Conservation (phyloP, 768 basidiomycete genomes). For the Naganishia onofrii region DNA sequence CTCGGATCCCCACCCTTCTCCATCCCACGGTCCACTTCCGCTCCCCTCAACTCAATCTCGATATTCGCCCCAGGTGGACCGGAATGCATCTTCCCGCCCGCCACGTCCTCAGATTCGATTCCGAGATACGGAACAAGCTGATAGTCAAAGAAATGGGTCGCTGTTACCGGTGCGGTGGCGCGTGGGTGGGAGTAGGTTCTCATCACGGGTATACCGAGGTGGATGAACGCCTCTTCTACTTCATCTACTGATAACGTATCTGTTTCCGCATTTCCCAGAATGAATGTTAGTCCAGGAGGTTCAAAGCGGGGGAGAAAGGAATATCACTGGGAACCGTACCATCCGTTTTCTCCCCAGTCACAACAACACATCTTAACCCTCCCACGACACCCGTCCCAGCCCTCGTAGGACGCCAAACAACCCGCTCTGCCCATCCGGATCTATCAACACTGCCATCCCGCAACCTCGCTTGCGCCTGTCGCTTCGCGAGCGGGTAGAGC, state of each 20-base stretch:
- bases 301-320: not conserved
- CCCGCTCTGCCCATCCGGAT: not conserved
- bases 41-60: conserved; percentile 72
- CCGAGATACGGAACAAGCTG: conserved; percentile 61
- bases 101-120: not conserved
- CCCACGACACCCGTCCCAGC: not conserved
- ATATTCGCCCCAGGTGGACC: conserved; percentile 83
- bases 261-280: too few relatives aligned
- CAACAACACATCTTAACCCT: not conserved
- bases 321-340: too few relatives aligned
- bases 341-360: not conserved
- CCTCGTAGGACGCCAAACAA: not conserved
- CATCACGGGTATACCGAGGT: conserved; percentile 70
- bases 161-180: conserved; percentile 73
- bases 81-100: conserved; percentile 53
- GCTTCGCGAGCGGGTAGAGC: not conserved
- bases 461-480: not conserved
- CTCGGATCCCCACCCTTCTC: conserved; percentile 67
- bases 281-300: too few relatives aligned
- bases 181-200: conserved; percentile 60
- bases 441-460: not conserved
- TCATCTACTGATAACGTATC: not conserved
- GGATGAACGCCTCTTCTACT: conserved; percentile 2
- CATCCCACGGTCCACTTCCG: conserved; percentile 63
- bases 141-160: conserved; percentile 78